Conservation (phyloP, 768 basidiomycete species). For the Psilocybe sp. region DNA sequence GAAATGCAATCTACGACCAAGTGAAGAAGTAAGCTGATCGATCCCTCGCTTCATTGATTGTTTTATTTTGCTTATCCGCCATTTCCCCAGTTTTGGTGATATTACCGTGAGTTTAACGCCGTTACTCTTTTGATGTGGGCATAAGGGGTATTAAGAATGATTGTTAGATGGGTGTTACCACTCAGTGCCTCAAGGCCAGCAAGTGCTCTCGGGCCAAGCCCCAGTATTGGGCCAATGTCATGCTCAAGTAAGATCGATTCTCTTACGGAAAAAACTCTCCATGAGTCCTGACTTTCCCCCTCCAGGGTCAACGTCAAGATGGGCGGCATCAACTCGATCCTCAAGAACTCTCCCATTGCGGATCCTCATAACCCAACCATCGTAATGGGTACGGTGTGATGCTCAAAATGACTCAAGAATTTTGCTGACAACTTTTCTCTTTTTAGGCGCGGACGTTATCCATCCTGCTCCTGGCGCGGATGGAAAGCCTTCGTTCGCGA, state of each 20-base stretch:
- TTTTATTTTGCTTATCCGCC: not conserved
- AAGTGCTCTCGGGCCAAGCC: slow-evolving; percentile 65
- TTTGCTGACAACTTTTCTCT: slow-evolving; percentile 23
- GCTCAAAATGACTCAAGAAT: not conserved
- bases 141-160: not conserved
- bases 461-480: slow-evolving; percentile 79
- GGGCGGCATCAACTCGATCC: slow-evolving; percentile 77
- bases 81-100: slow-evolving; percentile 61
- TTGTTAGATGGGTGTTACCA: slow-evolving; percentile 67
- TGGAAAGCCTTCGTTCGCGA: slow-evolving; percentile 76
- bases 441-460: slow-evolving; percentile 73
- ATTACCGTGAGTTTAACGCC: slow-evolving; percentile 18
- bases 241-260: slow-evolving; percentile 58
- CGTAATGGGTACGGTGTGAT: slow-evolving; percentile 57
- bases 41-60: not conserved
- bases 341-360: slow-evolving; percentile 56
- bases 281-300: not conserved
- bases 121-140: not conserved
- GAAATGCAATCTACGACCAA: slow-evolving; percentile 70
- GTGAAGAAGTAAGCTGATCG: slow-evolving; percentile 68
- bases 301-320: slow-evolving; percentile 78
- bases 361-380: slow-evolving; percentile 73
- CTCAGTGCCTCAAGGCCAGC: slow-evolving; percentile 69
- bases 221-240: slow-evolving; percentile 82
- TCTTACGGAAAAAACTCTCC: not conserved